Conservation (phyloP, 176 grass and related monocot genomes). For the Triticum timopheevii region DNA sequence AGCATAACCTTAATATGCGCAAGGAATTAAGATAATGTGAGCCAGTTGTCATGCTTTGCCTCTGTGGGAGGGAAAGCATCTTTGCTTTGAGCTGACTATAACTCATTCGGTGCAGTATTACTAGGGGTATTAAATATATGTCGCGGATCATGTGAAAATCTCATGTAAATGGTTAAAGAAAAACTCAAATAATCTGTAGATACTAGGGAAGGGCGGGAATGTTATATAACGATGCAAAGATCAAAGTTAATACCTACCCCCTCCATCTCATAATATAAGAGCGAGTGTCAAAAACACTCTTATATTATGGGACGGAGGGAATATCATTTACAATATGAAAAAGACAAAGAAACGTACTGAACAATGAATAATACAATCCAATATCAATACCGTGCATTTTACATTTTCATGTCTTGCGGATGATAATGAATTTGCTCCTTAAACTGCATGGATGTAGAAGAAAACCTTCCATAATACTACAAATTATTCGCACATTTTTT, state of each 20-base stretch:
- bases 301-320: no score
- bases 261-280: no score
- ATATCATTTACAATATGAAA: background rate
- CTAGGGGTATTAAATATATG: background rate
- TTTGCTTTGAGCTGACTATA: background rate
- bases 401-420: background rate
- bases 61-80: background rate
- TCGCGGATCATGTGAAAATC: background rate
- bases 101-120: background rate
- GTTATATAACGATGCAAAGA: background rate
- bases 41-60: background rate
- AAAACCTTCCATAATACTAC: background rate
- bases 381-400: background rate
- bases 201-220: background rate
- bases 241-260: background rate
- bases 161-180: background rate
- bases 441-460: background rate
- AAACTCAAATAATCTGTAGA: background rate
- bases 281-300: no score
- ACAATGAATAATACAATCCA: background rate
- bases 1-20: background rate
- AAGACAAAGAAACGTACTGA: background rate
- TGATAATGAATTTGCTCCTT: background rate
- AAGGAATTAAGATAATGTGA: slow-evolving; percentile 4
- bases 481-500: background rate